Base-by-base conservation (phyloP, 305 asterid genomes). In the Ajuga reptans region DNA sequence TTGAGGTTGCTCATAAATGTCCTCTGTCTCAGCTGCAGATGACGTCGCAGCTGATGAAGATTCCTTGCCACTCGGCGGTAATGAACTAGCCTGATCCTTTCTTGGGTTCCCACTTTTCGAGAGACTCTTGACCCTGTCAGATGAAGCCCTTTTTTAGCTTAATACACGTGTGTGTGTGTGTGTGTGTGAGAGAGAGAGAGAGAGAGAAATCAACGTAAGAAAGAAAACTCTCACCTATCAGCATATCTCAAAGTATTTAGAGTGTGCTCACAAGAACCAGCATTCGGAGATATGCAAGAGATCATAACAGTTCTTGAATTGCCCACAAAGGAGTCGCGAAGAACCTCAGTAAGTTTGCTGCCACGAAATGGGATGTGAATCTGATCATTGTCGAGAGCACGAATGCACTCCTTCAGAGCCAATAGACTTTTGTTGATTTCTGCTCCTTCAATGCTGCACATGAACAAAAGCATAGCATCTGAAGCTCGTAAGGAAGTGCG, bases 191-290 rank as follows among this genome's bases (percentile, higher is more conserved):
- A 6, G 42, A 8, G 45, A 7, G 9, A 37, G 42, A 39, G 45
- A 39, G n/a, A 39, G 11, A 39, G 11, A 39, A 3, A 51, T 18
- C 9, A 18, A 41, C 4, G 42, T 16, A 9, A 17, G 6, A 73
- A 62, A 56, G 9, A 37, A 63, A 55, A 41, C 4, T 41, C 80
- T 66, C 72, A 94, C 99, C 99, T 81, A 75, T 94, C 98, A 42
- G 99, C 99, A 80, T 94, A 94, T 94, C 99, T 89, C 81, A 91
- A 81, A 47, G 99, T 94, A 69, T 94, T 94, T 80, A 94, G 90
- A 52, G 99, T 94, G 60, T 94, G 99, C 82, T 94, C 97, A 73
- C 97, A 91, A 8, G 99, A 94, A 68, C 99, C 97, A 75, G 96
- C 89, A 77, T 83, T 89, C 11, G 97, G 97, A 71, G 99, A 94